Base-by-base conservation (phyloP, 257 asterid genomes). In the Anisodus acutangulus region DNA sequence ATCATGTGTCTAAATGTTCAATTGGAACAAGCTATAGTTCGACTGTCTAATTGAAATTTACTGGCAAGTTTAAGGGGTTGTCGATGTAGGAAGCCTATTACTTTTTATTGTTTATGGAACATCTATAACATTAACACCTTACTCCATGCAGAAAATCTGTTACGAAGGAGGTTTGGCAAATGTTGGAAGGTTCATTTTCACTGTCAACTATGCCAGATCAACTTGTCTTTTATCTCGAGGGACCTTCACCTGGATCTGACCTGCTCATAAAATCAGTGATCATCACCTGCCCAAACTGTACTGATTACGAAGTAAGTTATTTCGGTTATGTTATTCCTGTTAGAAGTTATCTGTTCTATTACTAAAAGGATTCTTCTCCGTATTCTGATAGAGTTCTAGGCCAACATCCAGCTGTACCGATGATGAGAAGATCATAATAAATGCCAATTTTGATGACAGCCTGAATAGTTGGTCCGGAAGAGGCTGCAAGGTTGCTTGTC, bases 221-320 rank as follows among this genome's bases (percentile, higher is more conserved):
- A 81, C 97, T 89, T 85, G 76, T 82, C 62, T 90, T 96, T 89
- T 96, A 96, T 86, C 84, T 96, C 83, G 99, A 96, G 87, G 99
- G 99, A 78, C 98, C 99, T 90, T 88, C 94, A 9, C 90, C 99
- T 47, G 98, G 99, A 76, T 86, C 90, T 55, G 94, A 96, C 86
- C 79, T 96, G 43, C 97, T 94, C 83, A 84, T 96, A 78, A 90
- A 88, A 87, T 96, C 98, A 26, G 98, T 92, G n/a, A 84, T 82
- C 59, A 81, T 92, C 68, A 88, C 92, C 74, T 84, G 90, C 85
- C 84, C 89, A 64, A 71, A 79, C 85, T 72, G 82, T 78, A 78
- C 49, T 69, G 83, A 35, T 10, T 76, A 45, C 84, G 88, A 86
- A 82, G 98, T 95, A 91, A 89, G 95, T 91, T 84, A 59, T 81